A percentile compares a stretch with the other conserved stretches of the same genome.
These are phyloP conservation scores for Acrodontium crateriforme DNA, from an alignment of 2,329 filamentous ascomycete genomes.

Conservation along the genomic window DNA sequence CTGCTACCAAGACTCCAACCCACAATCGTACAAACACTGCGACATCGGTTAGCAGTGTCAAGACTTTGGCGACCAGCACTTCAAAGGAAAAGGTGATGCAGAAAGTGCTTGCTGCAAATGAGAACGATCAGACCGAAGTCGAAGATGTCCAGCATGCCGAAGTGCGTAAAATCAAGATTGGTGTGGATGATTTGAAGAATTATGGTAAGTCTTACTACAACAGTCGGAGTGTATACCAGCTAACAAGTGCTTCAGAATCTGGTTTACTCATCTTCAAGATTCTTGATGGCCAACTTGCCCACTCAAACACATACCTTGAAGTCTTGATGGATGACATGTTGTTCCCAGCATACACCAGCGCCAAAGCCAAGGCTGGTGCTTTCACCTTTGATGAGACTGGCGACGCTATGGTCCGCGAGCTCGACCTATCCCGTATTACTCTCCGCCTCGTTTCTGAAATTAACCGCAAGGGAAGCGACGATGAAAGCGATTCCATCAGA, in stretches of 20 bases:
- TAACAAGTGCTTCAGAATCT: constrained; percentile 44
- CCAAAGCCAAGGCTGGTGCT: constrained; percentile 54
- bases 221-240: constrained; percentile 20
- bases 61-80: constrained; percentile 17
- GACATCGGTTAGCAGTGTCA: constrained; percentile 30
- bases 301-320: constrained; percentile 64
- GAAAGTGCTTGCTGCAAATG: constrained; percentile 33
- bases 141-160: constrained; percentile 33
- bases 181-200: constrained; percentile 64
- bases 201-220: constrained; percentile 43
- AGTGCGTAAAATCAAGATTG: constrained; percentile 64
- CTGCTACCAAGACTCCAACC: constrained; percentile 1
- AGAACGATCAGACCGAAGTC: constrained; percentile 33
- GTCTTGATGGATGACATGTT: constrained; percentile 89
- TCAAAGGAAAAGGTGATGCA: constrained; percentile 26
- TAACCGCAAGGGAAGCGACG: constrained; percentile 55
- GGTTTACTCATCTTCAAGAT: constrained; percentile 91
- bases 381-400: constrained; percentile 80
- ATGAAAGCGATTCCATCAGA: constrained; percentile 60
- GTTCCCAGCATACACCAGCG: constrained; percentile 76
- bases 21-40: constrained; percentile 16
- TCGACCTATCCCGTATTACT: constrained; percentile 92
- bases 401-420: constrained; percentile 87
- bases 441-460: constrained; percentile 71
- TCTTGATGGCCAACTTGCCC: constrained; percentile 72